These are phyloP conservation scores for Populus hybrid DNA, from an alignment of 441 rosid species.

Conservation along the genomic window DNA sequence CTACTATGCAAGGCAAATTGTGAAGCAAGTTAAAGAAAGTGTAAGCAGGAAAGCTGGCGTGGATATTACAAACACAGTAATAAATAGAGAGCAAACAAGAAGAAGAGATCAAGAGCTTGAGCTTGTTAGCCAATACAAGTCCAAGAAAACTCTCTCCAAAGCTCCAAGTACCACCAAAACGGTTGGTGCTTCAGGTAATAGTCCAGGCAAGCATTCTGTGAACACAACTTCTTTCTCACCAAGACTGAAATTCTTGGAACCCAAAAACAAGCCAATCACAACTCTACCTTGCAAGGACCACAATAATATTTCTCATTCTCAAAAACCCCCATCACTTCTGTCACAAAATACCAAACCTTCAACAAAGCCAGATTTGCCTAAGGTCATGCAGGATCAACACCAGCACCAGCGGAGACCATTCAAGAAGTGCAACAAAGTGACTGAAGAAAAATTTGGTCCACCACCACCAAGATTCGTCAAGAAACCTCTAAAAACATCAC, in stretches of 20 bases:
- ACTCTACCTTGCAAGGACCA: slow-evolving; percentile 23
- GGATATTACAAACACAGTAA: slow-evolving; percentile 70
- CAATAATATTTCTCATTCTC: background rate
- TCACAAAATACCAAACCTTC: slow-evolving; percentile 17
- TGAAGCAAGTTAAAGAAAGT: slow-evolving; percentile 65
- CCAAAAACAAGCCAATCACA: slow-evolving; percentile 30
- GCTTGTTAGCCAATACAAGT: slow-evolving; percentile 31
- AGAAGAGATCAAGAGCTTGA: slow-evolving; percentile 26
- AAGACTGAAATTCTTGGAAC: slow-evolving; percentile 45
- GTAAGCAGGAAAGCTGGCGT: slow-evolving; percentile 53
- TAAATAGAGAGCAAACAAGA: slow-evolving; percentile 37
- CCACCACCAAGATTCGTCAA: slow-evolving; percentile 19
- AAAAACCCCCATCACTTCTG: background rate
- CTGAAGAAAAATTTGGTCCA: slow-evolving; percentile 33
- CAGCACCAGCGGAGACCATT: slow-evolving; percentile 23
- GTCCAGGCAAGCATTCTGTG: slow-evolving; percentile 36
- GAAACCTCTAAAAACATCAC: slow-evolving; percentile 37
- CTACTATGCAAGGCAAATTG: slow-evolving; percentile 56
- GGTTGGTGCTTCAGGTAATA: slow-evolving; percentile 21
- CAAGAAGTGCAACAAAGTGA: slow-evolving; percentile 37
- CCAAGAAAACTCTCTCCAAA: slow-evolving; percentile 33
- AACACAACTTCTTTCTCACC: slow-evolving; percentile 43
- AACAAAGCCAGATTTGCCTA: slow-evolving; percentile 22
- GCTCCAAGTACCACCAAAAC: background rate
- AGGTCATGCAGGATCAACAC: slow-evolving; percentile 13